Conservation (phyloP, 139 green algal genomes). For the Tetradesmus obliquus region DNA sequence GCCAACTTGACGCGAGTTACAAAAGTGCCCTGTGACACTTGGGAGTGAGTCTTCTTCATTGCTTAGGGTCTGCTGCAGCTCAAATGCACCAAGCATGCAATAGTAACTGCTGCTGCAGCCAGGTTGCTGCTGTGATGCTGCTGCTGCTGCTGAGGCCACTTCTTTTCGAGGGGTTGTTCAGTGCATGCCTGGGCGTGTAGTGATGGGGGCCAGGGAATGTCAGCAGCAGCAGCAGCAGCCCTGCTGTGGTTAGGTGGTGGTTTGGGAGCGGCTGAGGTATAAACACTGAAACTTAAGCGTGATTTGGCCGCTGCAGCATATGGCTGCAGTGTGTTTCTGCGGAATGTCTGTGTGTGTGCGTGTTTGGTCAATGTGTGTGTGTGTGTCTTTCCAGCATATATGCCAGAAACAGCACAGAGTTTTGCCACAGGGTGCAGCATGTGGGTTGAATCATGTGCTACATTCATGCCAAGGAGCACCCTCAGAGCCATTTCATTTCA, state of each 20-base stretch:
- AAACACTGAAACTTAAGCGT: too few relatives aligned
- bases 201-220: too few relatives aligned
- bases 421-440: neutral
- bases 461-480: neutral
- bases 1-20: neutral
- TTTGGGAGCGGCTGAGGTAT: too few relatives aligned
- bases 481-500: neutral
- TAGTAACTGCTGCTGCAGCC: neutral
- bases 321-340: too few relatives aligned
- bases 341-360: neutral
- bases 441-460: neutral
- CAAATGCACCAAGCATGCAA: neutral
- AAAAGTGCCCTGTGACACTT: neutral
- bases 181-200: too few relatives aligned
- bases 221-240: too few relatives aligned
- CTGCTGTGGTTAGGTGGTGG: too few relatives aligned
- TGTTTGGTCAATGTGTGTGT: neutral
- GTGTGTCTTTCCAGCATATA: neutral
- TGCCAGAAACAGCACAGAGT: neutral
- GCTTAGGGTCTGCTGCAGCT: neutral
- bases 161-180: too few relatives aligned
- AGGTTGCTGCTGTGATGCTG: too few relatives aligned
- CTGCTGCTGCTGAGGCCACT: too few relatives aligned
- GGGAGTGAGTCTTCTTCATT: neutral
- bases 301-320: neutral